Evolutionary conservation across 768 basidiomycete species (phyloP), one percentile per base, ranked within the genome.

Genomic region (Kwoniella pini): DNA sequence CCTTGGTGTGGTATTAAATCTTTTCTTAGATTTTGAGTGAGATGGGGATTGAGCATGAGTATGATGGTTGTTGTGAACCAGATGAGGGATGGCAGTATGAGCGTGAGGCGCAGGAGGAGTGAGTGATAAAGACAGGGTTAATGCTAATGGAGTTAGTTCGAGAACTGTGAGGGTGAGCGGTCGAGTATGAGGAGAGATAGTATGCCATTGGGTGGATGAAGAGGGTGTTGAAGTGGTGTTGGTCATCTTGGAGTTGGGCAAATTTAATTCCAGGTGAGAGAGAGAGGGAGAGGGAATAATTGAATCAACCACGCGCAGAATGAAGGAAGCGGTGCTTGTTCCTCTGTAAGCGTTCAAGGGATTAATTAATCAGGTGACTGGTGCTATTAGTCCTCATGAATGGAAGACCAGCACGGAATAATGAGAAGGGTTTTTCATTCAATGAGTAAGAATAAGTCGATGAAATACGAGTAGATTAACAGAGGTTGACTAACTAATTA

Each of bases 51-150:
- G 54, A 15, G 54, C 60, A 27, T 62, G 60, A 13, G 60, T 62
- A 48, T 63, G 62, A 31, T 63, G 62, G 30, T 48, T 52, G 24
- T 45, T 15, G 26, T 57, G 54, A 11, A 57, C 59, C 49, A 57
- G 31, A 48, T 57, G 62, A 24, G 50, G 61, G 31, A 30, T 44
- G 24, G 43, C 51, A 21, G 38, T 55, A 43, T 60, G 62, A n/a
- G 60, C 26, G 1, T 46, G 22, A 7, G 54, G 62, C 11, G 33
- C 28, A 24, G 54, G 55, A 13, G 68, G 54, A 1, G 72, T 68
- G 36, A 75, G 70, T n/a, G 75, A 69, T n/a, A 78, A 62, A 0
- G 77, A 70, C 11, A 78, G 65, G 5, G 77, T 78, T 17, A 78
- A 56, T 10, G 75, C 72, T 17, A 78, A 60, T 6, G 77, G 74